phyloP scores from a whole-genome alignment of 2,329 filamentous ascomycete species.

The Aspergillus aculeatinus region DNA sequence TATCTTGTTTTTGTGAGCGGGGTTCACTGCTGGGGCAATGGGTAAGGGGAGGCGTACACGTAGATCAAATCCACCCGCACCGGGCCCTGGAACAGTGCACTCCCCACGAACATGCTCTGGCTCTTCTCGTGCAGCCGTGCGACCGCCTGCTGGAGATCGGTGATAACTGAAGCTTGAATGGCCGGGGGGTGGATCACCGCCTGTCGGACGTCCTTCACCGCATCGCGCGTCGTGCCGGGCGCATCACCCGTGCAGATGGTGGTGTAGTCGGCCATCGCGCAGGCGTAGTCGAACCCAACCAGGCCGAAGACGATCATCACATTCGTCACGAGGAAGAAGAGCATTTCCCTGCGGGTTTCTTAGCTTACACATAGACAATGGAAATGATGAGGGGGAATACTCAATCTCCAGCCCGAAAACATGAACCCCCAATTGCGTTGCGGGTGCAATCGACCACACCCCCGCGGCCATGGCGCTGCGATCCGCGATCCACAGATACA shows the following conservation, averaged over 20 bases:
- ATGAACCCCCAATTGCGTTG: constrained; percentile 64
- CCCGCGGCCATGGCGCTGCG: constrained; percentile 65
- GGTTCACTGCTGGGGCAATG: constrained; percentile 8
- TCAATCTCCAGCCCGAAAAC: constrained; percentile 68
- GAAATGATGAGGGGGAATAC: constrained; percentile 21
- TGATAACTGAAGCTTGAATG: constrained; percentile 53
- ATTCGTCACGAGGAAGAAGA: constrained; percentile 73
- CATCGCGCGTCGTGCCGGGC: constrained; percentile 25
- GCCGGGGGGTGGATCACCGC: constrained; percentile 47
- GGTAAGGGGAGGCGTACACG: constrained; percentile 42
- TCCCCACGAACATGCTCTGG: constrained; percentile 71
- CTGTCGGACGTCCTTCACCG: background rate
- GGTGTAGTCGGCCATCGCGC: constrained; percentile 55
- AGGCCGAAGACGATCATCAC: constrained; percentile 67
- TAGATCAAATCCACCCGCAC: constrained; percentile 67
- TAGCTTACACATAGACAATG: too few species aligned
- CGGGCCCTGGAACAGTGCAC: constrained; percentile 65
- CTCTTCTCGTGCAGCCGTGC: constrained; percentile 62
- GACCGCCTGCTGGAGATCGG: constrained; percentile 61
- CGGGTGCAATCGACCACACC: constrained; percentile 68
- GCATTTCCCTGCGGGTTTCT: constrained; percentile 51
- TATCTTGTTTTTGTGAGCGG: constrained; percentile 47
- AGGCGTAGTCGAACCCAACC: constrained; percentile 66
- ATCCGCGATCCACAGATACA: constrained; percentile 72
- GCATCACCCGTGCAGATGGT: background rate